Conservation (phyloP, 2,329 filamentous ascomycete species). For the Plenodomus tracheiphilus region DNA sequence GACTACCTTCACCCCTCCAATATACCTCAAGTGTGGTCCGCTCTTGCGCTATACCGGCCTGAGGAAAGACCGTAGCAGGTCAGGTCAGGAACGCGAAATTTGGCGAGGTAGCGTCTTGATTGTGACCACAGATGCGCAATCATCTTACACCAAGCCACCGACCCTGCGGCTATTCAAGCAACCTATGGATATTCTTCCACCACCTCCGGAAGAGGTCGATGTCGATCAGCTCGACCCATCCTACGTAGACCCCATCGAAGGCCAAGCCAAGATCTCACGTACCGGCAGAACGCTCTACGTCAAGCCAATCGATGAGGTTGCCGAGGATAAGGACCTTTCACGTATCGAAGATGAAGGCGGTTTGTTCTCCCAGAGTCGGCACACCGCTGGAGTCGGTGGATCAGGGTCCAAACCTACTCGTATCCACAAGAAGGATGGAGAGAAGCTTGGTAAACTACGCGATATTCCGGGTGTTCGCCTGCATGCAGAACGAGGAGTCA, state of each 20-base stretch:
- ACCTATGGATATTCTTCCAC: slow-evolving; percentile 78
- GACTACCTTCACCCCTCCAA: slow-evolving; percentile 77
- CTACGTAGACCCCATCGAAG: slow-evolving; percentile 87
- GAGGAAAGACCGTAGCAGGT: slow-evolving; percentile 58
- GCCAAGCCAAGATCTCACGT: slow-evolving; percentile 81
- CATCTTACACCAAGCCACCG: slow-evolving; percentile 78
- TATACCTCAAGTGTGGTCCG: slow-evolving; percentile 89
- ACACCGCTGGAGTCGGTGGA: slow-evolving; percentile 49
- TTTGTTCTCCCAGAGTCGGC: slow-evolving; percentile 71
- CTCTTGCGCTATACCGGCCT: slow-evolving; percentile 88
- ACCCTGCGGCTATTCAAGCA: slow-evolving; percentile 84
- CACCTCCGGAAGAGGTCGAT: slow-evolving; percentile 71
- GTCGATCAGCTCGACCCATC: slow-evolving; percentile 69
- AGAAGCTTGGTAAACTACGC: slow-evolving; percentile 77
- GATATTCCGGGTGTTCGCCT: slow-evolving; percentile 82
- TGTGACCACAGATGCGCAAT: slow-evolving; percentile 82
- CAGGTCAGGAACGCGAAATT: slow-evolving; percentile 66
- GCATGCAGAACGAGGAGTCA: slow-evolving; percentile 82
- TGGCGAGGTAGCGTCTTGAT: slow-evolving; percentile 97
- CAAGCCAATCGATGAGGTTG: slow-evolving; percentile 82
- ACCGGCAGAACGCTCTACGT: slow-evolving; percentile 87
- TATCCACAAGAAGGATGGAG: slow-evolving; percentile 68
- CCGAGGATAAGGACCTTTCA: slow-evolving; percentile 78
- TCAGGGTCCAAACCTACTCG: slow-evolving; percentile 47
- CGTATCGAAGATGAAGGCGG: slow-evolving; percentile 78